A percentile compares a stretch with the other conserved stretches of the same genome.
Conservation (phyloP, 75 land plant species). For the Chamaecyparis obtusa region DNA sequence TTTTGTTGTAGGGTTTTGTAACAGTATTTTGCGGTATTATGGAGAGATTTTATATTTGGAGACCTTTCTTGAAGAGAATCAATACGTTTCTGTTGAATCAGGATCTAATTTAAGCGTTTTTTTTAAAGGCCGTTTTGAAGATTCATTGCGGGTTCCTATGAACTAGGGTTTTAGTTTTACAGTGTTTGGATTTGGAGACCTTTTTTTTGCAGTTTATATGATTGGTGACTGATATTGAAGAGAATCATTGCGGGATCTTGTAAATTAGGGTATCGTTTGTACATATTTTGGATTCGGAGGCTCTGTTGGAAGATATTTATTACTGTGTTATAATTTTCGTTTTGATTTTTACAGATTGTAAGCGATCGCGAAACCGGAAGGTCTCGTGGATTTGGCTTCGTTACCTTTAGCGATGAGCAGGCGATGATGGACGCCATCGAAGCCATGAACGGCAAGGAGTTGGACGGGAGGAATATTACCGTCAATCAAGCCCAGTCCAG, state of each 20-base stretch:
- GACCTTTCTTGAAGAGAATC: not conserved
- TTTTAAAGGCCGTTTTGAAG: too few species aligned
- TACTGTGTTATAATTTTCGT: not conserved
- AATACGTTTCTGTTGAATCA: too few species aligned
- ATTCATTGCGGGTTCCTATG: too few species aligned
- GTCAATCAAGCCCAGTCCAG: conserved; percentile 73
- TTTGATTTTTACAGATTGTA: conserved; percentile 33
- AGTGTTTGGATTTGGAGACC: too few species aligned
- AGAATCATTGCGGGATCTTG: too few species aligned
- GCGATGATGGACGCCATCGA: conserved; percentile 74
- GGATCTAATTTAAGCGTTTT: too few species aligned
- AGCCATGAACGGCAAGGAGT: conserved; percentile 72
- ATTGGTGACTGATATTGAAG: too few species aligned
- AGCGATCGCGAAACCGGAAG: conserved; percentile 70
- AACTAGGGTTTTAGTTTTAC: too few species aligned
- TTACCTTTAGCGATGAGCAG: conserved; percentile 59
- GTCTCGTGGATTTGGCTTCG: conserved; percentile 74
- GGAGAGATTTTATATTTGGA: not conserved
- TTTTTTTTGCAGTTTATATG: too few species aligned
- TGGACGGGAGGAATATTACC: conserved; percentile 77
- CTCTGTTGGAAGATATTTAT: too few species aligned
- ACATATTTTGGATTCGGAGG: too few species aligned
- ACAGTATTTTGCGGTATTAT: not conserved
- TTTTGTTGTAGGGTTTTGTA: conserved; percentile 14
- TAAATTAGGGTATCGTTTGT: too few species aligned